Conservation (phyloP, 1,284 basidiomycete species). For the Coniferiporia sulphurascens region DNA sequence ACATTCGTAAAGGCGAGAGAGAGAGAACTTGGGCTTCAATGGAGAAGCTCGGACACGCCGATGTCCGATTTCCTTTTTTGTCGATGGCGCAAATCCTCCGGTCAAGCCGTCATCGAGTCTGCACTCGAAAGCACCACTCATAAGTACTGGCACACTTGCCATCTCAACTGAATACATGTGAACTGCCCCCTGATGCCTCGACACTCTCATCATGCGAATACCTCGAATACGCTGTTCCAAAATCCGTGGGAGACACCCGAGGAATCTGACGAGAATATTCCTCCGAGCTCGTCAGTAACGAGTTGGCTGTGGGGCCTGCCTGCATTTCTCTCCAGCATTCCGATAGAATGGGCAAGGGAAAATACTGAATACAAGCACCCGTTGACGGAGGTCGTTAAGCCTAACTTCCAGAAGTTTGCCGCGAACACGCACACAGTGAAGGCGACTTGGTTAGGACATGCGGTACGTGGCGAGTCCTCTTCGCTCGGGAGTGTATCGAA, state of each 20-base stretch:
- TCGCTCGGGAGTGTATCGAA: not conserved
- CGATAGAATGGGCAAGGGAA: slow-evolving; percentile 15
- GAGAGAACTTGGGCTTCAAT: not conserved
- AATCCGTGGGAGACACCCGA: slow-evolving; percentile 17
- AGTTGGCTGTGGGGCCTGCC: slow-evolving; percentile 11
- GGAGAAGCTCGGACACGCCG: not conserved
- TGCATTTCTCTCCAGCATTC: slow-evolving; percentile 5
- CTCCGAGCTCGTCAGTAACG: not conserved
- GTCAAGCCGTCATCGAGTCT: too few relatives aligned
- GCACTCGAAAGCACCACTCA: too few relatives aligned
- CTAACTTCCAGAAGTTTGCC: slow-evolving; percentile 21
- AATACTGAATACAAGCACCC: slow-evolving; percentile 1
- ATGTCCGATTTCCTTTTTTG: not conserved
- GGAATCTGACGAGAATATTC: slow-evolving; percentile 6
- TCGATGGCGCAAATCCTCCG: not conserved
- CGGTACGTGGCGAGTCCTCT: slow-evolving; percentile 22
- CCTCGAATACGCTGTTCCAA: slow-evolving; percentile 11
- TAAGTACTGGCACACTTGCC: too few relatives aligned
- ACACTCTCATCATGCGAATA: slow-evolving; percentile 11
- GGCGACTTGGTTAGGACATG: slow-evolving; percentile 33
- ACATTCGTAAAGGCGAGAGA: slow-evolving; percentile 2
- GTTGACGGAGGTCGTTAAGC: slow-evolving; percentile 23
- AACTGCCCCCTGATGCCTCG: not conserved
- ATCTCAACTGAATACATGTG: too few relatives aligned
- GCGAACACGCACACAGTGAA: slow-evolving; percentile 21